Evolutionary conservation across 2,329 filamentous ascomycete genomes (phyloP), one percentile per base, ranked within the genome.

Genomic region (Calonectria montana): DNA sequence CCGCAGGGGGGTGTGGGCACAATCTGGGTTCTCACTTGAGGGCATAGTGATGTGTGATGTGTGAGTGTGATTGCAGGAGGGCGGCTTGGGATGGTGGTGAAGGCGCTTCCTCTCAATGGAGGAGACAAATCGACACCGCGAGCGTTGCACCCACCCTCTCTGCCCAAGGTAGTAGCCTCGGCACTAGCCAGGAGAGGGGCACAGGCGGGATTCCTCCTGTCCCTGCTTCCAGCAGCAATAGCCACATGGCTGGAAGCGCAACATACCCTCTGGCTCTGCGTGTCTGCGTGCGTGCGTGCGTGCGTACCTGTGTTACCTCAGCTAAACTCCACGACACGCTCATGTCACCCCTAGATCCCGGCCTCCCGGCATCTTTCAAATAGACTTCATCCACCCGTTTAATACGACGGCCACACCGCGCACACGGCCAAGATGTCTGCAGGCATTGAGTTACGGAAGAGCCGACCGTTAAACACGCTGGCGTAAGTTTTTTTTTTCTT

Each of bases 211-310:
- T 55, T 39, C 47, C 35, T 65, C 35, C 63, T 55, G 63, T 55
- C 50, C 63, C 63, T 65, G 47, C 47, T 65, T 65, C 50, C 47
- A 65, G 48, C 55, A 35, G 65, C 21, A 57, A 47, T 21, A 48
- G 65, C 65, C 65, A 67, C 65, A 67, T 67, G 65, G 65, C 65
- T 61, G 29, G 12, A 55, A 43, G 50, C 37, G 64, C 47, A 41
- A 57, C 64, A 62, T 62, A 29, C 57, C 21, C n/a, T 21, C 27
- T 35, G 15, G 31, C 53, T 35, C 31, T 57, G 53, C 35, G 53
- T 59, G 29, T 31, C 53, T 59, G 53, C n/a, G n/a, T n/a, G n/a
- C n/a, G n/a, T n/a, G n/a, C n/a, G n/a, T n/a, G n/a, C n/a, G n/a
- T n/a, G n/a, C n/a, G n/a, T n/a, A n/a, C 37, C 35, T 59, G 53